A percentile compares a stretch with the other conserved stretches of the same genome.
Evolutionary conservation across 202 grass and related monocot species (phyloP).

Genomic region (Carex arenaria): DNA sequence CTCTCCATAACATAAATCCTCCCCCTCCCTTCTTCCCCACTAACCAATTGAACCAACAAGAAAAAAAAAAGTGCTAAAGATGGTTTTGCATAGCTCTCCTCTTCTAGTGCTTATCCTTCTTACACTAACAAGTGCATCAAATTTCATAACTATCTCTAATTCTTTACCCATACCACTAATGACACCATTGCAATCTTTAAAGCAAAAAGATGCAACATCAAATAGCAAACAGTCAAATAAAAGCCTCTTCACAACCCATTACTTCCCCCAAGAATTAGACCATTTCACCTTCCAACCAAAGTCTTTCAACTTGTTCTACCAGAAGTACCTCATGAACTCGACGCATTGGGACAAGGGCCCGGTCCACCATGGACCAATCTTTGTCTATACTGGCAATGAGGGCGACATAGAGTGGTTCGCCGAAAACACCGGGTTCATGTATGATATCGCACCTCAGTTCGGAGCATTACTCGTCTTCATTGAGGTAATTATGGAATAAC

Average conservation of each 20-base stretch:
- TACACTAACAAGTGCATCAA: neutral
- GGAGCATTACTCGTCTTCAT: constrained; percentile 87
- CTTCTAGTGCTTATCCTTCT: constrained; percentile 14
- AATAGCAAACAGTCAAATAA: neutral
- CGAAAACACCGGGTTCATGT: constrained; percentile 81
- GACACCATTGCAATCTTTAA: constrained; percentile 14
- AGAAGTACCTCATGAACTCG: constrained; percentile 92
- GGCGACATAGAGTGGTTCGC: constrained; percentile 83
- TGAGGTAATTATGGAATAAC: constrained; percentile 42
- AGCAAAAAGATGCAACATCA: neutral
- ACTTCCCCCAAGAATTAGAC: constrained; percentile 87
- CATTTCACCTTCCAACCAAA: constrained; percentile 97
- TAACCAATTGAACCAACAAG: neutral
- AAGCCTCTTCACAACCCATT: constrained; percentile 64
- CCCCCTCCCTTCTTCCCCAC: neutral
- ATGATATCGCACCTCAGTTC: constrained; percentile 75
- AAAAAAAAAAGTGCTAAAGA: neutral
- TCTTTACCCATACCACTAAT: neutral
- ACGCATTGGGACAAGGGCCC: constrained; percentile 51
- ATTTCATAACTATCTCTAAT: neutral
- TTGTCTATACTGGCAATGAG: constrained; percentile 94
- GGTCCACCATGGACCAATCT: constrained; percentile 41
- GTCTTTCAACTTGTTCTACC: constrained; percentile 49
- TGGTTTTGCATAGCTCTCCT: constrained; percentile 6
- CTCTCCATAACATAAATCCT: constrained; percentile 5